Evolutionary conservation across 2,329 filamentous ascomycete species (phyloP).

Genomic region (Amesomyces nigricolor): DNA sequence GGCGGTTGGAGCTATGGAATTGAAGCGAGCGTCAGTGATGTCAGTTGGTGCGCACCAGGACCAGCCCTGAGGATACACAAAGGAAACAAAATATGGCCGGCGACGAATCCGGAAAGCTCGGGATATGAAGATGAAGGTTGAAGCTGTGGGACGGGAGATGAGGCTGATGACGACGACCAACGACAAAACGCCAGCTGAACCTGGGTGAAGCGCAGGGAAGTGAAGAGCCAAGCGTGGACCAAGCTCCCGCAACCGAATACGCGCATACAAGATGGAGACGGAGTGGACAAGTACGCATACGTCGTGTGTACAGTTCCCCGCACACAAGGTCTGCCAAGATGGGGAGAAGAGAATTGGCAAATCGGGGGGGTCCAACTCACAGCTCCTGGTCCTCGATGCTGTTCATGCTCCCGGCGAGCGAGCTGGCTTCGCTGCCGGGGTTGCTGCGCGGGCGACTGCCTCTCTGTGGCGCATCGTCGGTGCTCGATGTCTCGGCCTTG

Average conservation of each 20-base stretch:
- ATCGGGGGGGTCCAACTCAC: constrained; percentile 33
- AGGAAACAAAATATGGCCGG: constrained; percentile 5
- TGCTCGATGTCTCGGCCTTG: constrained; percentile 31
- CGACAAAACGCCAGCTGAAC: constrained; percentile 13
- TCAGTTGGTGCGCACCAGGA: constrained; percentile 12
- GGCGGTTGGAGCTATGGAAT: constrained; percentile 18
- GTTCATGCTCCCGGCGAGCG: constrained; percentile 7
- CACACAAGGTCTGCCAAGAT: constrained; percentile 8
- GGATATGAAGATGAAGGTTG: not conserved
- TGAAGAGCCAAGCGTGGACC: constrained; percentile 1
- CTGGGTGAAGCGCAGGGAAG: constrained; percentile 23
- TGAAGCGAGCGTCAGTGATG: constrained; percentile 12
- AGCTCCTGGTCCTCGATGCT: not conserved
- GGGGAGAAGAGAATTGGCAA: constrained; percentile 17
- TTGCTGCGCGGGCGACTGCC: constrained; percentile 34
- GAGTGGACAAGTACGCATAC: constrained; percentile 9
- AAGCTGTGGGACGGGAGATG: not conserved
- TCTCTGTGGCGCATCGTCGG: constrained; percentile 27
- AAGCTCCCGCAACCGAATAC: not conserved
- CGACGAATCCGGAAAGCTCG: constrained; percentile 7
- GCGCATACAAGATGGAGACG: not conserved
- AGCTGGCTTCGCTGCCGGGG: constrained; percentile 32
- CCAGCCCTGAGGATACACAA: constrained; percentile 12
- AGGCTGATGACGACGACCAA: constrained; percentile 23
- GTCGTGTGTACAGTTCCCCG: not conserved